Base-by-base conservation (phyloP, 441 rosid species). In the Syzygium malaccense region DNA sequence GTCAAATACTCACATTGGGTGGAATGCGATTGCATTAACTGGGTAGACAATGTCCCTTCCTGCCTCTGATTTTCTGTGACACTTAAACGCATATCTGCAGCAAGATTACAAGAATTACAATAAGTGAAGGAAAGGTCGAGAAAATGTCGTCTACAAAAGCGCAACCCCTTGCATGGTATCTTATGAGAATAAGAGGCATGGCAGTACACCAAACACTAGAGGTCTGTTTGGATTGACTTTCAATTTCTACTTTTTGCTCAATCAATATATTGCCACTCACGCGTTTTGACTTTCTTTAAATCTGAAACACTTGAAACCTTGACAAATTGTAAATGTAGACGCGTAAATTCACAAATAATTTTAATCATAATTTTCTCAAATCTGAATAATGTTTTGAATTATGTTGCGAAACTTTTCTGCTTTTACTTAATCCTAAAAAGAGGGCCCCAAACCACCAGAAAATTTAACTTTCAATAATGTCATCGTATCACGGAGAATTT, bases 21-120 rank as follows among this genome's bases (percentile, higher is more conserved):
- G 99, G 93, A 96, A 97, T 55, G 98, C 99, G 86, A 98, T 96
- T 85, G 99, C 97, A 92, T 97, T 98, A 85, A 97, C 99, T 64
- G 99, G 98, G 93, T 96, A 95, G 80, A 98, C 99, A 86, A 97
- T 95, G 93, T 97, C 99, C 88, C 96, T 94, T 91, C 99, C 99
- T 75, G 99, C 99, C 94, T 98, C 99, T 55, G 99, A 94, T 93
- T 98, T 97, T 83, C 99, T 92, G 91, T 98, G 99, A 88, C 99
- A 97, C 93, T 98, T 98, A 88, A 98, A 98, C 85, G 99, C 99
- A 93, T 98, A 97, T 87, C 99, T 98, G 94, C 92, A 89, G 30
- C 86, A 84, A 85, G 56, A 88, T 87, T 66, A 26, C 23, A 55
- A 32, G n/a, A 48, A 17, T 56, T 57, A 55, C 51, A 20, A 75